Base-by-base conservation (phyloP, 768 basidiomycete species). In the Sistotremastrum niveocremeum region DNA sequence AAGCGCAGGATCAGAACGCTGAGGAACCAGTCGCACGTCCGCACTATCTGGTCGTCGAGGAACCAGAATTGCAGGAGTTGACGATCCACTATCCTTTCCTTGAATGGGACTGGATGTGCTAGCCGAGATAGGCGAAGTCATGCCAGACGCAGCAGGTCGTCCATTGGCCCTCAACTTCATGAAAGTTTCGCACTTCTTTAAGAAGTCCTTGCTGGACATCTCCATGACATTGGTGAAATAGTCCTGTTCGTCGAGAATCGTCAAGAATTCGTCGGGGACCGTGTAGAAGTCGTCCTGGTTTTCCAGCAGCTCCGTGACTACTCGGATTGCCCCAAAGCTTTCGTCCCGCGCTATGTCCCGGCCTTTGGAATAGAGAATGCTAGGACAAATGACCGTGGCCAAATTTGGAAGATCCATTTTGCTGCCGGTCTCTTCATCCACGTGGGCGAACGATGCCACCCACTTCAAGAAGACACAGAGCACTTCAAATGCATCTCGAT, bases 381-480 rank as follows among this genome's bases (percentile, higher is more conserved):
- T 97, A n/a, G 95, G 95, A 57, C 85, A 84, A 54, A 98, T 93
- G 63, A 98, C 94, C 6, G 90, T 97, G 34, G 95, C 90, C 53
- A 99, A 73, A 62, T 99, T 99, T 11, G 73, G 73, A 41, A 98
- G 69, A 62, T 99, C 95, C 95, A 99, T 99, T 68, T 94, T 93
- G 66, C 87, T 93, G 37, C 93, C 93, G 0, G 94, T 97, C 58
- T 88, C 87, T 54, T 91, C 89, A 57, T 97, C 93, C 69, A 93
- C 79, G 63, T 99, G 94, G 42, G 95, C 90, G 61, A 99, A 99
- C 2, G 91, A 95, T 7, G 94, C 94, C 7, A 99, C 95, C 95
- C 95, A 99, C 65, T 97, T 95, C 53, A 99, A 73, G 69, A 99
- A 99, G 32, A 95, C 93, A 59, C 95, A 97, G 43, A 99, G 68